Evolutionary conservation across 2,329 filamentous ascomycete genomes (phyloP).

Genomic region (Ophiostoma montium): DNA sequence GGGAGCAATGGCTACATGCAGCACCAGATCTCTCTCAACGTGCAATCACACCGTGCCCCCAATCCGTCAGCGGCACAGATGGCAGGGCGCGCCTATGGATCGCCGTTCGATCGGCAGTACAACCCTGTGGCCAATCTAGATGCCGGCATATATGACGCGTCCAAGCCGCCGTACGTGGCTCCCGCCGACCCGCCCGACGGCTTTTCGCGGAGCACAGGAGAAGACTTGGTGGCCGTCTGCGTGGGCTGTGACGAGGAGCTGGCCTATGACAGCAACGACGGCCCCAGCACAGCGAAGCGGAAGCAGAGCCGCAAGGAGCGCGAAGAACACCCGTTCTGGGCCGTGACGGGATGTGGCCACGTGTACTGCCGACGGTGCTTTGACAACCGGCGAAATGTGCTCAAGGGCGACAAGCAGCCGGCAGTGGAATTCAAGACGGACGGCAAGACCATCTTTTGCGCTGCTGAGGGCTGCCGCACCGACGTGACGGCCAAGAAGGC

Average conservation of each 20-base stretch:
- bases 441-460: constrained; percentile 30
- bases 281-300: constrained; percentile 19
- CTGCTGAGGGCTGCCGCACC: constrained; percentile 40
- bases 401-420: constrained; percentile 19
- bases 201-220: constrained; percentile 63
- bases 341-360: constrained; percentile 81
- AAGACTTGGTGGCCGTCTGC: constrained; percentile 64
- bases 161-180: constrained; percentile 41
- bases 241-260: constrained; percentile 79
- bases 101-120: too few species aligned
- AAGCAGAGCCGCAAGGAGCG: constrained; percentile 32
- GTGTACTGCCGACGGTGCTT: constrained; percentile 51
- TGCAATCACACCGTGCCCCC: neutral
- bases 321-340: constrained; percentile 79
- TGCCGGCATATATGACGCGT: too few species aligned
- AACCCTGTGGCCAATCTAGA: too few species aligned
- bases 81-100: too few species aligned
- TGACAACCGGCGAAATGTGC: constrained; percentile 37
- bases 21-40: neutral
- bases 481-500: constrained; percentile 39
- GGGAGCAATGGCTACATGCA: constrained; percentile 16
- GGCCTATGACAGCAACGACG: constrained; percentile 46
- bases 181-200: constrained; percentile 55
- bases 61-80: neutral
- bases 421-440: constrained; percentile 24